Conservation (phyloP, 192 early-diverging fungal species). For the Ambispora gerdemannii region DNA sequence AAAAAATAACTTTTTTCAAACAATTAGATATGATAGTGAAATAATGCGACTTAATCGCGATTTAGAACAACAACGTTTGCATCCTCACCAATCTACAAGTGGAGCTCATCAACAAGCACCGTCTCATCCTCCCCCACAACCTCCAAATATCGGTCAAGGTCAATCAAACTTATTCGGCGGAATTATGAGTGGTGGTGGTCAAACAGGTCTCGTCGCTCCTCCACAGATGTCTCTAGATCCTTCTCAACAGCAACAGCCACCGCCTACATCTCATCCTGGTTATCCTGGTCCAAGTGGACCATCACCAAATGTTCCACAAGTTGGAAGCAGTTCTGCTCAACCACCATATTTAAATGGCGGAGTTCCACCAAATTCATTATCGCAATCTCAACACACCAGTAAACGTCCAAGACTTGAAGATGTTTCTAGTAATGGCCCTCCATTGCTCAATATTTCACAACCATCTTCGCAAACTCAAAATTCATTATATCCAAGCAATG, state of each 20-base stretch:
- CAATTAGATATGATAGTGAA: constrained; percentile 73
- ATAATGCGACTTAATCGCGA: constrained; percentile 77
- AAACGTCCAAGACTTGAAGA: constrained; percentile 38
- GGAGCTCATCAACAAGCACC: constrained; percentile 48
- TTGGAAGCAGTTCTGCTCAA: constrained; percentile 38
- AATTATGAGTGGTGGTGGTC: constrained; percentile 50
- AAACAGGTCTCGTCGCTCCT: constrained; percentile 42
- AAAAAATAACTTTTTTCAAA: constrained; percentile 13
- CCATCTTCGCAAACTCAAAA: constrained; percentile 42
- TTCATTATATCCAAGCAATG: constrained; percentile 40
- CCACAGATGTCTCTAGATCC: constrained; percentile 53
- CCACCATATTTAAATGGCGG: constrained; percentile 47
- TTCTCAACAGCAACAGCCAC: constrained; percentile 38
- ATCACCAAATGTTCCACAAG: constrained; percentile 35
- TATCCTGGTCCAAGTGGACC: constrained; percentile 41
- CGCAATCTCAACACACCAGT: constrained; percentile 43
- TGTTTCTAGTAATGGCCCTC: constrained; percentile 42
- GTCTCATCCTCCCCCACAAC: constrained; percentile 53
- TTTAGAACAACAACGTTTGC: constrained; percentile 68
- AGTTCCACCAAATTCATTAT: constrained; percentile 30
- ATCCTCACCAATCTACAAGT: constrained; percentile 50
- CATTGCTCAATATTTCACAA: constrained; percentile 45
- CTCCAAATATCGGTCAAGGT: constrained; percentile 62
- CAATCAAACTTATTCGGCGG: constrained; percentile 57
- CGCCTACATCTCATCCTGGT: constrained; percentile 28